These are phyloP conservation scores for Neophaeococcomyces aloes DNA, from an alignment of 2,329 filamentous ascomycete species.

Conservation along the genomic window DNA sequence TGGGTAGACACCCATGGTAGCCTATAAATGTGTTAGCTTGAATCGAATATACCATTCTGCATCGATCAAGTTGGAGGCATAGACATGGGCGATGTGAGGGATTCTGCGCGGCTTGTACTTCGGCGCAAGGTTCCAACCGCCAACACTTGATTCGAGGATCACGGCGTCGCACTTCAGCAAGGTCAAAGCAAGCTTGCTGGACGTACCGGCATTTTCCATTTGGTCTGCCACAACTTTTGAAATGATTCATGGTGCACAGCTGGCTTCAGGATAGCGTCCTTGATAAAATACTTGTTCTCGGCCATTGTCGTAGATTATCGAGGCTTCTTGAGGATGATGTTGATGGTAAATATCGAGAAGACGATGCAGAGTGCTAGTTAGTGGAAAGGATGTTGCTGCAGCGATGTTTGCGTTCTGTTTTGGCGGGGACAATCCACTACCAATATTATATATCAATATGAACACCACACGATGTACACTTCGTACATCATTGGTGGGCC, in stretches of 20 bases:
- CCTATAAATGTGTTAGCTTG: constrained; percentile 28
- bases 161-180: neutral
- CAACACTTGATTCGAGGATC: too few relatives aligned
- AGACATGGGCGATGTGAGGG: too few relatives aligned
- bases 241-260: constrained; percentile 51
- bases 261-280: constrained; percentile 38
- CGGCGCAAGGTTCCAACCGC: neutral
- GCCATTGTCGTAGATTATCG: too few relatives aligned
- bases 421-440: neutral
- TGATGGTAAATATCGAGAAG: too few relatives aligned
- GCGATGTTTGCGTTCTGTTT: neutral
- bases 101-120: too few relatives aligned
- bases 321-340: too few relatives aligned
- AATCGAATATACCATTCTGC: too few relatives aligned
- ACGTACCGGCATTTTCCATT: constrained; percentile 59
- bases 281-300: constrained; percentile 26
- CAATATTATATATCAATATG: too few relatives aligned
- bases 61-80: too few relatives aligned
- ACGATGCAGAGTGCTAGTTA: too few relatives aligned
- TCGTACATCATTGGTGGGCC: neutral
- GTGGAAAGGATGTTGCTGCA: neutral
- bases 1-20: constrained; percentile 54
- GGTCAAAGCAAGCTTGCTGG: neutral
- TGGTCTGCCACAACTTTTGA: constrained; percentile 60
- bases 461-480: too few relatives aligned